Percentiles rank a stretch among this genome's conserved stretches.
phyloP scores from a whole-genome alignment of 305 asterid species.

The Nicotiana rustica region DNA sequence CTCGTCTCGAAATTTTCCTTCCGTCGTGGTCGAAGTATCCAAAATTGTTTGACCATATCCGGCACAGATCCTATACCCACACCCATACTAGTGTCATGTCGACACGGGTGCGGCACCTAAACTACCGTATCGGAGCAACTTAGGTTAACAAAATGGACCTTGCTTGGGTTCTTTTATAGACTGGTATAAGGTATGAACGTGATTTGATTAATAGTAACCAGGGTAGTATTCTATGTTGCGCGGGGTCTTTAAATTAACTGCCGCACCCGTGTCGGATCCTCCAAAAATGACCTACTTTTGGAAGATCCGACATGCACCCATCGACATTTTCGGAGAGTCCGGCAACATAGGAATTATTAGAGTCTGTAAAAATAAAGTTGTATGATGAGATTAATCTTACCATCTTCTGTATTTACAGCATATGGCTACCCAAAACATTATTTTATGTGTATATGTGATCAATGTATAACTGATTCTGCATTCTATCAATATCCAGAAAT shows the following conservation, averaged over 20 bases:
- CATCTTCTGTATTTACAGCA: neutral
- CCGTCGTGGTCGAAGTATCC: no score
- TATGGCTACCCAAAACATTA: neutral
- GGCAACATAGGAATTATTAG: neutral
- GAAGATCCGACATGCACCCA: no score
- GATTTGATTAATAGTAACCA: neutral
- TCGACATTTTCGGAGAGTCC: no score
- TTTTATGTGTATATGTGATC: constrained; percentile 1
- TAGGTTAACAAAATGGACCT: neutral
- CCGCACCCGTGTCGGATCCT: no score
- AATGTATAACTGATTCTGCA: neutral
- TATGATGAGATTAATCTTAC: neutral
- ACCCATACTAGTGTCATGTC: no score
- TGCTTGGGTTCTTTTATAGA: neutral
- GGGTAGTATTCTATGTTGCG: neutral
- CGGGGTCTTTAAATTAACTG: no score
- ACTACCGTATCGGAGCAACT: no score
- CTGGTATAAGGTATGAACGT: neutral
- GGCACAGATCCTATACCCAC: no score
- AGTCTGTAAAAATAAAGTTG: neutral
- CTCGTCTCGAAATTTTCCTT: no score
- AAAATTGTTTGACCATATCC: no score
- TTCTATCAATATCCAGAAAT: constrained; percentile 8
- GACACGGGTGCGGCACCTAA: no score
- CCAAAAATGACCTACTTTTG: no score